phyloP scores from a whole-genome alignment of 495 filamentous ascomycete species.

The Penicillium waksmanii region DNA sequence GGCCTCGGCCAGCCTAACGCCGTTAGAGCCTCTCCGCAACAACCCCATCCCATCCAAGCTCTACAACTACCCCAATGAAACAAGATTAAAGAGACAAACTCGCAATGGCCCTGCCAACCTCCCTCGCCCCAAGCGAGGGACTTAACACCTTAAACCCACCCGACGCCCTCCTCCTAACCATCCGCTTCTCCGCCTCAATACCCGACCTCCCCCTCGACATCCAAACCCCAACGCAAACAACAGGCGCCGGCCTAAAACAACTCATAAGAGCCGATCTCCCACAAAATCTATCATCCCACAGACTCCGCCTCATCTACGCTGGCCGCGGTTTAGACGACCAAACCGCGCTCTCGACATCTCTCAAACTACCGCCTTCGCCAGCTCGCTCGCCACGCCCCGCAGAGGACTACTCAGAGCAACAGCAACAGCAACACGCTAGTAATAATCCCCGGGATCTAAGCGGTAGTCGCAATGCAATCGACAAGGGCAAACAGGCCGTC shows the following conservation, averaged over 20 bases:
- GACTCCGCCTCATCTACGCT: constrained; percentile 84
- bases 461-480: constrained; percentile 41
- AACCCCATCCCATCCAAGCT: neutral
- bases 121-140: constrained; percentile 24
- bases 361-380: constrained; percentile 63
- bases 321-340: constrained; percentile 81
- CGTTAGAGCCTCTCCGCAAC: neutral
- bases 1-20: constrained; percentile 3
- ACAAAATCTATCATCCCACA: constrained; percentile 58
- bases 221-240: constrained; percentile 64
- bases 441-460: constrained; percentile 29
- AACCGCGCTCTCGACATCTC: constrained; percentile 62
- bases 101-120: constrained; percentile 22
- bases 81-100: neutral
- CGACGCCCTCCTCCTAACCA: constrained; percentile 67
- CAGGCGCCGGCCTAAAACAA: constrained; percentile 75
- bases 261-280: constrained; percentile 77
- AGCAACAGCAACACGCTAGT: constrained; percentile 25
- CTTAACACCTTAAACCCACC: constrained; percentile 24
- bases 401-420: constrained; percentile 11
- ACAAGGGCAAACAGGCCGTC: constrained; percentile 56
- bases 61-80: constrained; percentile 7
- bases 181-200: constrained; percentile 85
- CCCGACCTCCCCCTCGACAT: constrained; percentile 83
- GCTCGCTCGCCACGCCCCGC: constrained; percentile 31